phyloP scores from a whole-genome alignment of 2,329 filamentous ascomycete genomes.

The Beauveria caledonica region DNA sequence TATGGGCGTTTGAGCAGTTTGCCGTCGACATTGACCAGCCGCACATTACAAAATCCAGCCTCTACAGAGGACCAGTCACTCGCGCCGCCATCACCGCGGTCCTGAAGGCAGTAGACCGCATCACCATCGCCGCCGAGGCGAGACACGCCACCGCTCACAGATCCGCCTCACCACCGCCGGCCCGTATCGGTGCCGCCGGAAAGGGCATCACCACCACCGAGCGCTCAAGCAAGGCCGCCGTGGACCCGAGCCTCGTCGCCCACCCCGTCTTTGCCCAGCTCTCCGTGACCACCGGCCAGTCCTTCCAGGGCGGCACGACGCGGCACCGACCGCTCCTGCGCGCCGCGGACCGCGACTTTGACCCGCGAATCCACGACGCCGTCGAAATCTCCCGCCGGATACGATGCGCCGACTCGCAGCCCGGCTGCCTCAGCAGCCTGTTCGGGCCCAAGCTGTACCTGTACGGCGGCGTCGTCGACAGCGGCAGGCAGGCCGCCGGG shows the following conservation, averaged over 20 bases:
- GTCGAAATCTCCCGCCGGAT: conserved; percentile 33
- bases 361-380: conserved; percentile 25
- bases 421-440: conserved; percentile 29
- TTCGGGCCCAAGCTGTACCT: conserved; percentile 30
- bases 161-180: conserved; percentile 7
- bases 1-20: conserved; percentile 37
- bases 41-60: conserved; percentile 30
- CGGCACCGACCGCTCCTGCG: conserved; percentile 30
- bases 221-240: neutral
- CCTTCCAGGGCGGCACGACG: conserved; percentile 30
- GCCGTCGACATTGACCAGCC: conserved; percentile 31
- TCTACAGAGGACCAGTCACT: conserved; percentile 32
- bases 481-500: conserved; percentile 13
- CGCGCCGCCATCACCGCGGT: conserved; percentile 29
- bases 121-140: conserved; percentile 20
- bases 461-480: conserved; percentile 33
- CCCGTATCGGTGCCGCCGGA: neutral
- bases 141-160: neutral
- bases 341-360: conserved; percentile 29
- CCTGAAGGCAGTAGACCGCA: conserved; percentile 28
- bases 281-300: conserved; percentile 26
- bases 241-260: conserved; percentile 20
- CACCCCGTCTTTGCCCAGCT: conserved; percentile 19
- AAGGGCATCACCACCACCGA: neutral
- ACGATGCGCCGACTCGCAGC: conserved; percentile 33